Percentiles rank a stretch among this genome's conserved stretches.
phyloP scores from a whole-genome alignment of 768 basidiomycete genomes.

The Mrakia hoshinonis region DNA sequence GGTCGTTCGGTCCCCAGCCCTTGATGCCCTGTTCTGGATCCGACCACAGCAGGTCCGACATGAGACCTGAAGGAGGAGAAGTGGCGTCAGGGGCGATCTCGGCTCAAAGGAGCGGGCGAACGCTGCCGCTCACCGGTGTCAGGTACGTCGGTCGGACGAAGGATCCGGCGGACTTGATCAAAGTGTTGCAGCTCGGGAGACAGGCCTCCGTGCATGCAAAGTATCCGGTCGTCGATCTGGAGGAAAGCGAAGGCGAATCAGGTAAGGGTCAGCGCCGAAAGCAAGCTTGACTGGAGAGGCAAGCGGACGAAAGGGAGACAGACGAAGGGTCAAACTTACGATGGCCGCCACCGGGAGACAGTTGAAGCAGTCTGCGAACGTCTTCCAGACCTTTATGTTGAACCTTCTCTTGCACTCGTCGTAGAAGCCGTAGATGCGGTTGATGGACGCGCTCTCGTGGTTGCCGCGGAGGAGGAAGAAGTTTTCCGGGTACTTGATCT shows the following conservation, averaged over 20 bases:
- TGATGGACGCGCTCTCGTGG: slow-evolving; percentile 98
- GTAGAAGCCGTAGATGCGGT: slow-evolving; percentile 99
- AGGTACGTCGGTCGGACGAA: slow-evolving; percentile 33
- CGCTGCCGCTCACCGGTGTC: too few species aligned
- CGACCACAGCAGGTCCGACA: slow-evolving; percentile 32
- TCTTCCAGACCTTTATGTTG: slow-evolving; percentile 33
- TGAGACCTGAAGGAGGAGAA: too few species aligned
- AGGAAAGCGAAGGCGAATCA: too few species aligned
- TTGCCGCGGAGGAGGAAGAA: slow-evolving; percentile 99
- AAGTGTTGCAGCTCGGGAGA: slow-evolving; percentile 31
- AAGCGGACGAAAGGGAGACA: too few species aligned
- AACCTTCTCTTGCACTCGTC: slow-evolving; percentile 68
- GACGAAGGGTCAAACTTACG: too few species aligned
- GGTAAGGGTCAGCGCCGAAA: too few species aligned
- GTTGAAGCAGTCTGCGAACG: slow-evolving; percentile 32
- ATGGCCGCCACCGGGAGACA: slow-evolving; percentile 7
- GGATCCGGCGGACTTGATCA: slow-evolving; percentile 32
- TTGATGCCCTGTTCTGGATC: slow-evolving; percentile 31
- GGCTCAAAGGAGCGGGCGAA: too few species aligned
- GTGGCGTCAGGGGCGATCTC: too few species aligned
- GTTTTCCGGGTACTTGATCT: slow-evolving; percentile 96
- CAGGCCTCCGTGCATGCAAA: slow-evolving; percentile 28
- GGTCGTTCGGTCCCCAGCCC: slow-evolving; percentile 30
- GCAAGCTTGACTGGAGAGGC: slow-evolving; percentile 10
- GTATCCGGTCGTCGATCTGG: slow-evolving; percentile 31